Base-by-base conservation (phyloP, 1,139 yeast genomes). In the Taphrina betulina region DNA sequence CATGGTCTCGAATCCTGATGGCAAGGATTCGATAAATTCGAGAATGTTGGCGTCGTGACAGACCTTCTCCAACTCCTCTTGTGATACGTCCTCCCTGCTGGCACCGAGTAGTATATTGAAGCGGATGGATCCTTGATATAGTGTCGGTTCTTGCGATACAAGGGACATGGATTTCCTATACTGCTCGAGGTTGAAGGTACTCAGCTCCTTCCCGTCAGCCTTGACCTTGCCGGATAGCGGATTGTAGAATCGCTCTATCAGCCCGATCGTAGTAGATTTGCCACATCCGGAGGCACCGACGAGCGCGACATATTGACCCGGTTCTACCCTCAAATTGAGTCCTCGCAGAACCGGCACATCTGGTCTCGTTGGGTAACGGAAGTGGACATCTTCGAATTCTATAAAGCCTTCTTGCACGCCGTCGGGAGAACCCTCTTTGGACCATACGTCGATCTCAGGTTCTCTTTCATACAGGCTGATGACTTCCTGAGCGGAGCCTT, bases 251-350 rank as follows among this genome's bases (percentile, higher is more conserved):
- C 95, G 73, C 62, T 89, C 77, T 56, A 88, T 71, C 55, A 90
- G 72, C 24, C 90, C 85, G n/a, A 95, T 85, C 33, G 94, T 83
- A 0, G 96, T 90, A 1, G 95, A 85, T 70, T 90, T 90, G 36
- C 97, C 97, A 64, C 95, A 81, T 3, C 97, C 97, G 2, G 95
- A 87, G 1, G 96, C 94, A 0, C 97, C 98, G 2, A 90, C 97
- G 60, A 90, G 78, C 63, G 97, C 95, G 31, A 88, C 87, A 65
- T 86, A 87, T 59, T 94, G 89, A 2, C 96, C 96, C 48, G 81
- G 76, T 57, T 80, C 78, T 58, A 90, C 82, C 28, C 74, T 78
- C 61, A 90, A 75, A 61, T 81, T 78, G 53, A 89, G 67, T 8
- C 84, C 78, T 31, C 80, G 76, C 67, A 90, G 82, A 10, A 90